phyloP scores from a whole-genome alignment of 2,329 filamentous ascomycete species.

The Cercospora sp. region DNA sequence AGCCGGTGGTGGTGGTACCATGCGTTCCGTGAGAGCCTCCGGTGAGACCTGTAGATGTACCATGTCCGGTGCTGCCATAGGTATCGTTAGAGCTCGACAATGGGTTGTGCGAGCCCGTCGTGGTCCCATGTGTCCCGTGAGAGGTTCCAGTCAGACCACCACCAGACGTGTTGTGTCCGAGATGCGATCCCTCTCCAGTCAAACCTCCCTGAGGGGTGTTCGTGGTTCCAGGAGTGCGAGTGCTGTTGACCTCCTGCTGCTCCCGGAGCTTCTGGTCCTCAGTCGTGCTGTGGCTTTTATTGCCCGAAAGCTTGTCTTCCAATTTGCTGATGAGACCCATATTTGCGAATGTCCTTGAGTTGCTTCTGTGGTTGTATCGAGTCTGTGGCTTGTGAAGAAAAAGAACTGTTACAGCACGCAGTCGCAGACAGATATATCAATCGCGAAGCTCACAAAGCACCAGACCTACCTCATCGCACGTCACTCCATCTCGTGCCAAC shows the following conservation, averaged over 20 bases:
- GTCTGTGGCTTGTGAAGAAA: conserved; percentile 10
- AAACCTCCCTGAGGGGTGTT: background rate
- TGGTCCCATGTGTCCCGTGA: conserved; percentile 8
- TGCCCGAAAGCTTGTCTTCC: conserved; percentile 26
- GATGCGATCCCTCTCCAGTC: conserved; percentile 18
- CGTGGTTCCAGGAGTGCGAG: conserved; percentile 5
- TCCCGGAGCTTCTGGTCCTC: conserved; percentile 12
- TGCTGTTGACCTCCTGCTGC: conserved; percentile 7
- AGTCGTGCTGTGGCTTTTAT: conserved; percentile 18
- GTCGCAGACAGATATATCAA: conserved; percentile 1
- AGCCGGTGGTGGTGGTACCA: conserved; percentile 6
- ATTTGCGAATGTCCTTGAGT: background rate
- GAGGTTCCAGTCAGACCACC: background rate
- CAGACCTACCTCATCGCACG: conserved; percentile 12
- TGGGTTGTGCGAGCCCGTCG: conserved; percentile 10
- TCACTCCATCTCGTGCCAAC: conserved; percentile 1
- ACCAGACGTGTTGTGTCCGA: conserved; percentile 3
- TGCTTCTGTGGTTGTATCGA: background rate
- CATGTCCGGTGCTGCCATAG: conserved; percentile 5
- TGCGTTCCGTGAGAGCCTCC: conserved; percentile 2
- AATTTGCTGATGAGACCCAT: conserved; percentile 26
- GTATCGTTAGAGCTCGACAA: conserved; percentile 13
- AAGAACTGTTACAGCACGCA: background rate
- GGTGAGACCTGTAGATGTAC: conserved; percentile 10
- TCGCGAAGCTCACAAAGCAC: background rate